Evolutionary conservation across 495 filamentous ascomycete genomes (phyloP).

Genomic region (Hypoxylon fuscum): DNA sequence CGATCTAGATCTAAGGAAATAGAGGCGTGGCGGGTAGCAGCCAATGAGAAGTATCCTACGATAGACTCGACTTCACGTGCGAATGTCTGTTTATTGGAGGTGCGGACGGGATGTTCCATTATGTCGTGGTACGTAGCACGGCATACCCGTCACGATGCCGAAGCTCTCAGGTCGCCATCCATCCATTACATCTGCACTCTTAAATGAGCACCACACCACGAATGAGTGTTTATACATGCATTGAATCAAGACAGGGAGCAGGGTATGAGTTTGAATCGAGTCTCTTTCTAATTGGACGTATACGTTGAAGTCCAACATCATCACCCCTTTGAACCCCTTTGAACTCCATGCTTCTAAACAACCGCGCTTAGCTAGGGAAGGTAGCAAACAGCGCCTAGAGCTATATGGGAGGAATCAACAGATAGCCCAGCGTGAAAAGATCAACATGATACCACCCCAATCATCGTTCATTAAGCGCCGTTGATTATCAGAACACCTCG

Average conservation of each 20-base stretch:
- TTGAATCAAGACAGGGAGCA: not conserved
- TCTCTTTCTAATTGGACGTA: slow-evolving; percentile 23
- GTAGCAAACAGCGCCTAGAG: slow-evolving; percentile 11
- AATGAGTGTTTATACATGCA: not conserved
- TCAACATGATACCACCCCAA: not conserved
- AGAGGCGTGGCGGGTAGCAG: too few species aligned
- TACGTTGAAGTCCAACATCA: slow-evolving; percentile 5
- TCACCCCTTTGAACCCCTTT: slow-evolving; percentile 6
- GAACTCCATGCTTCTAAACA: slow-evolving; percentile 28
- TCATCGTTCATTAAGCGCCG: slow-evolving; percentile 1
- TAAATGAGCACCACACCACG: not conserved
- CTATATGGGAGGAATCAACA: slow-evolving; percentile 16
- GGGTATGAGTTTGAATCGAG: slow-evolving; percentile 10
- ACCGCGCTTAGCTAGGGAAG: not conserved
- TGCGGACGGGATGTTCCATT: slow-evolving; percentile 4
- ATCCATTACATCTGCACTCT: slow-evolving; percentile 12
- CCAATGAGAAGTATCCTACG: too few species aligned
- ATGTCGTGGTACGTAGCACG: slow-evolving; percentile 31
- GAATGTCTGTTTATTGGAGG: too few species aligned
- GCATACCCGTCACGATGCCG: slow-evolving; percentile 30
- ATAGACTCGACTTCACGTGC: too few species aligned
- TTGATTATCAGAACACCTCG: slow-evolving; percentile 17
- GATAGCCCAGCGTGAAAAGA: slow-evolving; percentile 12
- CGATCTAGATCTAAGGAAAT: too few species aligned
- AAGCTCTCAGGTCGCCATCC: slow-evolving; percentile 24